phyloP scores from a whole-genome alignment of 306 rosid genomes.

The Chamaecrista fasciculata region DNA sequence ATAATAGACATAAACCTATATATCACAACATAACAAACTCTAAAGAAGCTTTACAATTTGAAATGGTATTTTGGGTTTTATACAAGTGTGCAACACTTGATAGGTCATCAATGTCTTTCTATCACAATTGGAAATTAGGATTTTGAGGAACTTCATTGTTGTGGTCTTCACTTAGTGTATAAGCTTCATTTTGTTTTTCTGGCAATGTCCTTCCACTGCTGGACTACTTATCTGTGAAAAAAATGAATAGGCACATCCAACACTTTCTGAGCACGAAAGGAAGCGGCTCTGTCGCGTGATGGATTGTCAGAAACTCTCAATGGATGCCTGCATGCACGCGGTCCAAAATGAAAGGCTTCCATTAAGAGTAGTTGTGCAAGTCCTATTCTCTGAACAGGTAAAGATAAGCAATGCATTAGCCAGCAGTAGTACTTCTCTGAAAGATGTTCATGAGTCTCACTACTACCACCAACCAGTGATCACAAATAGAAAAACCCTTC shows the following conservation, averaged over 20 bases:
- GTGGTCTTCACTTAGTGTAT: conserved; percentile 1
- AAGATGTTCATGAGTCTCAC: conserved; percentile 59
- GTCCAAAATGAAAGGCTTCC: conserved; percentile 98
- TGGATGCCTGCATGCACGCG: conserved; percentile 97
- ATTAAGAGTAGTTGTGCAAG: conserved; percentile 90
- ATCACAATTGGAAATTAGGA: background rate
- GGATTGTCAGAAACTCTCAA: conserved; percentile 98
- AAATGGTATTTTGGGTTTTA: background rate
- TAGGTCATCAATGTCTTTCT: too few relatives aligned
- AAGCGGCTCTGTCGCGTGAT: conserved; percentile 89
- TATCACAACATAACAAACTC: background rate
- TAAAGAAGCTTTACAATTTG: background rate
- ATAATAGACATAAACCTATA: background rate
- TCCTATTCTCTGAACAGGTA: conserved; percentile 89
- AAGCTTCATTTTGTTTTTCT: background rate
- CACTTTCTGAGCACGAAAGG: conserved; percentile 93
- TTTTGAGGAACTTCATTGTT: background rate
- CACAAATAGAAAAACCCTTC: conserved; percentile 70
- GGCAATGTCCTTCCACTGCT: background rate
- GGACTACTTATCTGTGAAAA: conserved; percentile 13
- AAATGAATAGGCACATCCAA: conserved; percentile 80
- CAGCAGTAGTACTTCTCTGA: conserved; percentile 48
- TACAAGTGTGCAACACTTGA: background rate
- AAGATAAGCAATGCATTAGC: conserved; percentile 88
- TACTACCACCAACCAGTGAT: conserved; percentile 75